Conservation (phyloP, 1,284 basidiomycete species). For the Apiotrichum gracile region DNA sequence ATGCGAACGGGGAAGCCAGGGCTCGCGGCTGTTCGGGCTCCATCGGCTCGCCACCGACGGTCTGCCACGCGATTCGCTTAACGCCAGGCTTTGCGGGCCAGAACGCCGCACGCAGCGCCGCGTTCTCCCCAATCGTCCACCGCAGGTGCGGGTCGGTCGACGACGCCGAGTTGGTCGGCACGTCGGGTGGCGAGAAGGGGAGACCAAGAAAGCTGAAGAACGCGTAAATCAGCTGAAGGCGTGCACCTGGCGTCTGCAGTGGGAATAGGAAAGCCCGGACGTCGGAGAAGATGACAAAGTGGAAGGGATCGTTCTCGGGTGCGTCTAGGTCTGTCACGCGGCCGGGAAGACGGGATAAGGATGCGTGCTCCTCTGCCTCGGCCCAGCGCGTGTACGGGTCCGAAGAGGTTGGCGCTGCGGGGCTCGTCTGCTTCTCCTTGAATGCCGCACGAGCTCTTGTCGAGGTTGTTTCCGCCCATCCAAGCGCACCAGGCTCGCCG, state of each 20-base stretch:
- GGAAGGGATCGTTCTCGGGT: constrained; percentile 61
- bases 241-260: constrained; percentile 54
- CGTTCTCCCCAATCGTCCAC: constrained; percentile 21
- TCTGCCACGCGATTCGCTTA: constrained; percentile 29
- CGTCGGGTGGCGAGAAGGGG: constrained; percentile 48
- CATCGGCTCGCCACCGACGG: constrained; percentile 46
- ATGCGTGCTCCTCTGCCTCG: constrained; percentile 53
- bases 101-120: constrained; percentile 26
- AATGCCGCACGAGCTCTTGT: too few species aligned
- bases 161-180: constrained; percentile 41
- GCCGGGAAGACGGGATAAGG: constrained; percentile 54
- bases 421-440: too few species aligned
- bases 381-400: constrained; percentile 71
- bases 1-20: constrained; percentile 21
- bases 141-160: constrained; percentile 45
- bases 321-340: constrained; percentile 55
- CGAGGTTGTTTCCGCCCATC: constrained; percentile 48
- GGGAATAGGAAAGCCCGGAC: constrained; percentile 63
- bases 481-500: constrained; percentile 47
- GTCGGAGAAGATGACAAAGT: constrained; percentile 72
- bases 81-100: constrained; percentile 21
- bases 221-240: constrained; percentile 62
- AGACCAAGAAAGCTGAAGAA: constrained; percentile 75
- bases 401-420: too few species aligned
- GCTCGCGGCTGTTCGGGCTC: constrained; percentile 31